Base-by-base conservation (phyloP, 1,284 basidiomycete genomes). In the Tausonia pullulans region DNA sequence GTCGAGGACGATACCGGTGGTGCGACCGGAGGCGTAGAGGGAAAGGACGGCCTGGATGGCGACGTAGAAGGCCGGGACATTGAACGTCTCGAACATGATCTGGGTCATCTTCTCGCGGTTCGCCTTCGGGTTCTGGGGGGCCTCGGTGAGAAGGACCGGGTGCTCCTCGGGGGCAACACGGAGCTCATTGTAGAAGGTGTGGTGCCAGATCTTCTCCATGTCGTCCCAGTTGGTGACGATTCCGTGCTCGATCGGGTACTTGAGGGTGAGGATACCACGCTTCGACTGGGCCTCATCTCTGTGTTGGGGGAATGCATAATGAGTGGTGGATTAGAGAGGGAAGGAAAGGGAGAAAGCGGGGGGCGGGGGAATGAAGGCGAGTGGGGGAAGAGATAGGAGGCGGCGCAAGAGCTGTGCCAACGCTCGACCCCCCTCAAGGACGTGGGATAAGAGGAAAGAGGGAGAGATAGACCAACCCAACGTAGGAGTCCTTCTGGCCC, bases 51-150 rank as follows among this genome's bases (percentile, higher is more conserved):
- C 90, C 80, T 94, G 91, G 78, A 93, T 92, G 66, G 88, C 83
- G 71, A 93, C 90, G 81, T 93, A 93, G 82, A 94, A 92, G 14
- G 90, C 90, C 64, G 90, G 90, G 4, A 84, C 85, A 79, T 93
- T 94, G 84, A 95, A 94, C 57, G 90, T 94, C 82, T 95, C 90
- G 78, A 95, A 95, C 88, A 93, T 93, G 82, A 93, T 92, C 80
- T 93, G 90, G 68, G 90, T 92, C 90, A 93, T 93, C 83, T 93
- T 93, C 81, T 95, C 90, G 75, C 90, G 82, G 82, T 94, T 93
- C 68, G 87, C 87, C 82, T 93, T 94, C 72, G 91, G 90, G 82
- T 93, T 95, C 70, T 92, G 84, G 80, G 90, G 83, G n/a, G 90
- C 91, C 79, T 95, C 91, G 69, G 91, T 94, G 82, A 95, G 82